Base-by-base conservation (phyloP, 129 eudicot species). In the Pseudognaphalium luteoalbum region DNA sequence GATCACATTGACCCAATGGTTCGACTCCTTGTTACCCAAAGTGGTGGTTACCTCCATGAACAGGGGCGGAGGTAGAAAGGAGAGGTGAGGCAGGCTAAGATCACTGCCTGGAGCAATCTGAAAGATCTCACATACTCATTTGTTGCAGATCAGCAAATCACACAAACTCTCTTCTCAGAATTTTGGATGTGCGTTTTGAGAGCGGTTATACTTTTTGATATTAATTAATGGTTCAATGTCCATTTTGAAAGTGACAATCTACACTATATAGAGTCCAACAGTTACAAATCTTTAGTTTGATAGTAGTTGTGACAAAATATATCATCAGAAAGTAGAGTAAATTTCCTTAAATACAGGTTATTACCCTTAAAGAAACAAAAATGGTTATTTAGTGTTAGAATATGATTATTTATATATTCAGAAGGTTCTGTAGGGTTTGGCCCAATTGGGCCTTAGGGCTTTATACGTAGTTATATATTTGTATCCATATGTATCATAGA, bases 121-220 rank as follows among this genome's bases (percentile, higher is more conserved):
- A 63, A 85, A 39, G 96, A 90, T 72, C 81, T 60, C 42, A 63
- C 79, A 2, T 87, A 87, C 84, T 74, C 86, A 28, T 83, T 85
- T 85, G 83, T 90, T 78, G 96, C 87, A 8, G 88, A 90, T 5
- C 85, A 87, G 96, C 87, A 86, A 86, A 90, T 8, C 74, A n/a
- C 72, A 52, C 15, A 4, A 68, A 30, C 52, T 22, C 68, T 56
- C 32, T 52, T 44, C n/a, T 72, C 12, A 39, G 8, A 39, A 8
- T 16, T 1, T 32, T 32, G 34, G 34, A 32, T 68, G 58, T 35
- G 66, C 30, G 32, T 32, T 76, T 22, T 33, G 41, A 66, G 56
- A 20, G 57, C 8, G 28, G 11, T 29, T 47, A 37, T 74, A 19
- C 41, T 59, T 61, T 39, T 9, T 37, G 8, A 10, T 1, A 37